Evolutionary conservation across 495 filamentous ascomycete genomes (phyloP), one percentile per base, ranked within the genome.

Genomic region (Talaromyces ruber): DNA sequence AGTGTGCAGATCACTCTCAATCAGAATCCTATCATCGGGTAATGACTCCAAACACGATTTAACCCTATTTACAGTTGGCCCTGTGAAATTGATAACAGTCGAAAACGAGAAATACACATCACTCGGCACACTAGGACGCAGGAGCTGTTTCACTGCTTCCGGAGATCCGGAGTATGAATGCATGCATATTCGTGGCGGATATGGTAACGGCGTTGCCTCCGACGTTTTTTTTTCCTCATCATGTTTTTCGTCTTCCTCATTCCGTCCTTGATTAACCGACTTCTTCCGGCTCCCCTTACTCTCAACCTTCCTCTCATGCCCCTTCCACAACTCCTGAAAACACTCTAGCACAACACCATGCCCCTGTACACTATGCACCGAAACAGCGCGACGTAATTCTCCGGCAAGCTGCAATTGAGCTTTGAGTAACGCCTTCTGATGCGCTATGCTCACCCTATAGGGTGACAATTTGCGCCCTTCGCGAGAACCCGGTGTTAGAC

Each of bases 81-180:
- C 83, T 1, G 80, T 80, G 64, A 96, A 85, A 68, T 98, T 98
- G 64, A 98, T 88, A 3, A 84, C 84, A 2, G 79, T 82, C 0
- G 92, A 96, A 67, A 98, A 97, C 0, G 92, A 97, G 67, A 94
- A 93, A 69, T 84, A 98, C 8, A 97, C 79, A 37, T 86, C 80
- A 3, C 85, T 85, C 0, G 95, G 93, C 22, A 94, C 84, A 0
- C 85, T 81, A 2, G 84, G 85, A 64, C 88, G 76, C 63, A 92
- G 72, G 64, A 95, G 97, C 70, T 93, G 91, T 53, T 81, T 88
- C 29, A 96, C 67, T 26, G 84, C 81, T 43, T 94, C 86, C 22
- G 82, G 73, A n/a, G 89, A 82, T 0, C 92, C 95, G 32, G 90
- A 92, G 70, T 90, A 98, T 0, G 92, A 97, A 73, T 98, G 94